These are phyloP conservation scores for Penicillium sp. DNA, from an alignment of 2,329 filamentous ascomycete species.

Conservation along the genomic window DNA sequence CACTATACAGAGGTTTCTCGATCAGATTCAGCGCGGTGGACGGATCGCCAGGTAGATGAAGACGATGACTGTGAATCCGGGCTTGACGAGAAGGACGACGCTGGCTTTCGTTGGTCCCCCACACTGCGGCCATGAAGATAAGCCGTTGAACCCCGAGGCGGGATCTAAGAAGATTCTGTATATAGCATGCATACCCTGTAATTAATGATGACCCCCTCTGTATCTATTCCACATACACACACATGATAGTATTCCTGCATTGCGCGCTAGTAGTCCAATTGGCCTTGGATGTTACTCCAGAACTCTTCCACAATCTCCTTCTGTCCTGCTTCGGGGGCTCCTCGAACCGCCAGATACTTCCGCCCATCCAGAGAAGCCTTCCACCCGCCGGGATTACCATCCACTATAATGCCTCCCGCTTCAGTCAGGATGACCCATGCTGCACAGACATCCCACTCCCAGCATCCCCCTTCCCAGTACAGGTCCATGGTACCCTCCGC, in stretches of 20 bases:
- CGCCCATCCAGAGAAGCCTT: slow-evolving; percentile 56
- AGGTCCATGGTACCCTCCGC: slow-evolving; percentile 58
- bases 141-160: background rate
- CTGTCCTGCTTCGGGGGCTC: slow-evolving; percentile 36
- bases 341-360: slow-evolving; percentile 50
- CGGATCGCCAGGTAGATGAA: slow-evolving; percentile 61
- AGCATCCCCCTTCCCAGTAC: slow-evolving; percentile 67
- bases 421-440: slow-evolving; percentile 62
- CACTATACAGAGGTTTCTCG: slow-evolving; percentile 22
- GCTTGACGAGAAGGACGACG: slow-evolving; percentile 25
- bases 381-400: slow-evolving; percentile 60
- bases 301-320: slow-evolving; percentile 44
- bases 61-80: slow-evolving; percentile 47
- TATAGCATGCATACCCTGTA: slow-evolving; percentile 5
- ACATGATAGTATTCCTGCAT: background rate
- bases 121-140: background rate
- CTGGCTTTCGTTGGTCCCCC: slow-evolving; percentile 18
- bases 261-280: slow-evolving; percentile 34
- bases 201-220: slow-evolving; percentile 11
- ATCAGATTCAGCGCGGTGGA: slow-evolving; percentile 63
- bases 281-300: slow-evolving; percentile 41
- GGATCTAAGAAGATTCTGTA: slow-evolving; percentile 5
- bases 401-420: slow-evolving; percentile 60
- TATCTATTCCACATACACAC: background rate
- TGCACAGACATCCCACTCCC: slow-evolving; percentile 66